Evolutionary conservation across 192 early-diverging fungal species (phyloP), one percentile per base, ranked within the genome.

Genomic region (Mortierella alpina): DNA sequence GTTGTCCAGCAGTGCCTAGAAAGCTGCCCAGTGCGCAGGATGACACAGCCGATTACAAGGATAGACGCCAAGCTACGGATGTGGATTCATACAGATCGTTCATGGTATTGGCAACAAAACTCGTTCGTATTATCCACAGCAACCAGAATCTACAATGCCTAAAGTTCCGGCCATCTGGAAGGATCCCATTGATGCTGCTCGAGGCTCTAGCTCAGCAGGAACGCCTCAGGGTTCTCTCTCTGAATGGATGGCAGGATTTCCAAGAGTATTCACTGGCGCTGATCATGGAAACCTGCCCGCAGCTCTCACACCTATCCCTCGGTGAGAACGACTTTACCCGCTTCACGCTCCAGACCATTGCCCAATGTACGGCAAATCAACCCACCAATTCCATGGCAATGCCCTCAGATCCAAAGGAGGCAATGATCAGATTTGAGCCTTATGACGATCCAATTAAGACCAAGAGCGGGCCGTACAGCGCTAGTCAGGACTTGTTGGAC

Each of bases 391-490:
- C 64, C 31, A 23, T 20, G 46, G 18, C 5, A 10, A 5, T 17
- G 17, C 2, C 17, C 4, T 7, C 23, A n/a, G 51, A 41, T 13
- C 17, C 44, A 0, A 6, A 13, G 0, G 50, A 78, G 22, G 31
- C 5, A 39, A 10, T 18, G 42, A 15, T 72, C 31, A 39, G 41
- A 17, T 20, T 80, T 22, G 69, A 72, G 50, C 53, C 22, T 13
- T 72, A 48, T 57, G 76, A 80, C 44, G 70, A 80, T 40, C 76
- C 76, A n/a, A 70, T 80, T 50, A 71, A 80, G 23, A 58, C 69
- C 10, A 51, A 44, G 13, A 53, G 47, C 42, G 59, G 69, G 41
- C 23, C 63, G 1, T 59, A 48, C 31, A 15, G 39, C 42, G 56
- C 20, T 40, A 42, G 66, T 23, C 75, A 57, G 8, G 49, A 61